phyloP scores from a whole-genome alignment of 2,329 filamentous ascomycete species.

The Amauroascus niger region DNA sequence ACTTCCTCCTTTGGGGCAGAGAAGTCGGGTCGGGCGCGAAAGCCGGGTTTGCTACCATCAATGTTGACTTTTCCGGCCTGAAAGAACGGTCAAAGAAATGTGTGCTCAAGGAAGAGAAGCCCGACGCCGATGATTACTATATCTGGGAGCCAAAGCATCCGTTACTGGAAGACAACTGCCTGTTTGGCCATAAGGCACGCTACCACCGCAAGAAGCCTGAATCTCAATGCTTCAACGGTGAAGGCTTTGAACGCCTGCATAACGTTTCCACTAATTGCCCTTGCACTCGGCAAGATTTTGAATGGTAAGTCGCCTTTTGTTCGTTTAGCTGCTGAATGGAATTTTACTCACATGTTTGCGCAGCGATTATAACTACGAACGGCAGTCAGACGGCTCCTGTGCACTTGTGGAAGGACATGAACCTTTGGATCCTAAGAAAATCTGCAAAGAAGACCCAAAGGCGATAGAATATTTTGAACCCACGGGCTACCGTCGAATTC shows the following conservation, averaged over 20 bases:
- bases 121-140: constrained; percentile 60
- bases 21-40: constrained; percentile 37
- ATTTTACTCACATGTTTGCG: constrained; percentile 10
- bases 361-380: constrained; percentile 89
- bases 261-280: constrained; percentile 63
- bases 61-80: constrained; percentile 79
- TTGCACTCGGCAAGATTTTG: constrained; percentile 77
- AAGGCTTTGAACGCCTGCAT: constrained; percentile 60
- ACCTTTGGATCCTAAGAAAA: constrained; percentile 50
- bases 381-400: constrained; percentile 67
- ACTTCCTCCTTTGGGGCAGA: constrained; percentile 81
- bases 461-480: constrained; percentile 70
- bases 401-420: constrained; percentile 61
- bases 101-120: constrained; percentile 52
- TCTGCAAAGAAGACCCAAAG: constrained; percentile 56
- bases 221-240: constrained; percentile 70
- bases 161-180: constrained; percentile 63
- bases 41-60: constrained; percentile 58
- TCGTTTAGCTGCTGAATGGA: neutral
- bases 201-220: constrained; percentile 86
- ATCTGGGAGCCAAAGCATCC: constrained; percentile 85
- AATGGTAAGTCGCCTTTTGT: constrained; percentile 57
- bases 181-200: constrained; percentile 82
- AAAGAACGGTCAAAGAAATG: constrained; percentile 57
- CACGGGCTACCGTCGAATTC: constrained; percentile 81